These are phyloP conservation scores for Lachancea sp. DNA, from an alignment of 805 yeast species.

Conservation along the genomic window DNA sequence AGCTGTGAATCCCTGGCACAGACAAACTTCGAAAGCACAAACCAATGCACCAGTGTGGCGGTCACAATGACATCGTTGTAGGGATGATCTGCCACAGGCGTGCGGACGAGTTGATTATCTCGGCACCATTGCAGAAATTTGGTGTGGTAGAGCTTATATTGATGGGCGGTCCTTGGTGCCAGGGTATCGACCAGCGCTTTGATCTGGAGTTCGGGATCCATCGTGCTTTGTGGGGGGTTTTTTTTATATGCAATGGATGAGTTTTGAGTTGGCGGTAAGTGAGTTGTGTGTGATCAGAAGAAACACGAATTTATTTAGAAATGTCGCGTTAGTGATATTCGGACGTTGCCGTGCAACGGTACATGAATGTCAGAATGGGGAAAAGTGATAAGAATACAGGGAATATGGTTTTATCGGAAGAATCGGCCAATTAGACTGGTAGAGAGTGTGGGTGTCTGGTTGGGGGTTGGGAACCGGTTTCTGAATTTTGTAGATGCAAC, in stretches of 20 bases:
- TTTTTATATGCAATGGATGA: no score
- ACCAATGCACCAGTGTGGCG: conserved; percentile 25
- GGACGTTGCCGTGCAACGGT: neutral
- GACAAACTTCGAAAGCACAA: conserved; percentile 8
- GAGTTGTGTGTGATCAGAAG: neutral
- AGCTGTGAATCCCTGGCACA: conserved; percentile 7
- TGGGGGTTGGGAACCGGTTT: no score
- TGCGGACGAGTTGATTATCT: conserved; percentile 10
- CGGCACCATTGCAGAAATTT: conserved; percentile 27
- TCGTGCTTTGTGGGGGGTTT: neutral
- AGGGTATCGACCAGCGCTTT: conserved; percentile 20
- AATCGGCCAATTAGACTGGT: no score
- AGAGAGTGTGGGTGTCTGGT: no score
- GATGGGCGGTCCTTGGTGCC: conserved; percentile 25
- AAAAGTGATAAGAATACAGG: no score
- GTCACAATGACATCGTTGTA: conserved; percentile 21
- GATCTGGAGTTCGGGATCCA: conserved; percentile 10
- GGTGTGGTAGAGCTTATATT: conserved; percentile 25
- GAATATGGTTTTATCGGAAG: no score
- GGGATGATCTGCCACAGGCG: conserved; percentile 3
- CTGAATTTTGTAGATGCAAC: no score
- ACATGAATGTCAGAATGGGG: neutral
- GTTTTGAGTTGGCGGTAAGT: conserved; percentile 1
- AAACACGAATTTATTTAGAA: neutral
- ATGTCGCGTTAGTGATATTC: neutral